Evolutionary conservation across 139 green algal genomes (phyloP).

Genomic region (Choricystis sp.): DNA sequence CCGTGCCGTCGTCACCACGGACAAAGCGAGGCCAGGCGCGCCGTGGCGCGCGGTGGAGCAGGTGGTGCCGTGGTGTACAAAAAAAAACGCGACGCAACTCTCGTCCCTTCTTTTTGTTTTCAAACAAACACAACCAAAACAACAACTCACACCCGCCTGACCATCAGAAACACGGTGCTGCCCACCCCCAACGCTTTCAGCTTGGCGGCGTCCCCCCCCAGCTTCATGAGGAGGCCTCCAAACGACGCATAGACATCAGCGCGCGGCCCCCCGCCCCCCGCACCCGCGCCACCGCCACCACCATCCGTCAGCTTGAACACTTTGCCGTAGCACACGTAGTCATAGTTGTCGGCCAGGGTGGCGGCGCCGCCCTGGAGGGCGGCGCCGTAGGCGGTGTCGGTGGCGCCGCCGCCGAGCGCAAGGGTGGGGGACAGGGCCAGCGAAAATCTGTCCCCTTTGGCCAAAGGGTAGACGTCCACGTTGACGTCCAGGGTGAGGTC

Average conservation of each 20-base stretch:
- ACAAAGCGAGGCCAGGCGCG: background rate
- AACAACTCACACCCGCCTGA: constrained; percentile 55
- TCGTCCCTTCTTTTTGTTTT: background rate
- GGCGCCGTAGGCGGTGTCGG: constrained; percentile 39
- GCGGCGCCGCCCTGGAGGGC: constrained; percentile 28
- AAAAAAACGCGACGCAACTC: background rate
- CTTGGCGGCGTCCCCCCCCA: constrained; percentile 66
- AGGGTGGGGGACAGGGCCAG: constrained; percentile 71
- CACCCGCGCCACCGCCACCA: constrained; percentile 15
- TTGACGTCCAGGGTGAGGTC: constrained; percentile 87
- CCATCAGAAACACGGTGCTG: constrained; percentile 70
- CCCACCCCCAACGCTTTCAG: constrained; percentile 76
- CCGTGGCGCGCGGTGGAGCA: background rate
- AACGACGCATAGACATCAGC: constrained; percentile 62
- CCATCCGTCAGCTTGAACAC: constrained; percentile 76
- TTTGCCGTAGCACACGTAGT: constrained; percentile 95
- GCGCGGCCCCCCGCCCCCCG: constrained; percentile 10
- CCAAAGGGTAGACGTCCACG: constrained; percentile 77
- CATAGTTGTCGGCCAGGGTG: constrained; percentile 76
- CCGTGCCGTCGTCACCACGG: background rate
- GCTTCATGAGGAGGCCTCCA: constrained; percentile 83
- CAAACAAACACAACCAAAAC: background rate
- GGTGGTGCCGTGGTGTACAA: background rate
- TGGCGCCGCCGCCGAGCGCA: constrained; percentile 45
- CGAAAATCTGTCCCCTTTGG: constrained; percentile 63